These are phyloP conservation scores for Nakazawaea wickerhamii DNA, from an alignment of 805 yeast genomes.

Conservation along the genomic window DNA sequence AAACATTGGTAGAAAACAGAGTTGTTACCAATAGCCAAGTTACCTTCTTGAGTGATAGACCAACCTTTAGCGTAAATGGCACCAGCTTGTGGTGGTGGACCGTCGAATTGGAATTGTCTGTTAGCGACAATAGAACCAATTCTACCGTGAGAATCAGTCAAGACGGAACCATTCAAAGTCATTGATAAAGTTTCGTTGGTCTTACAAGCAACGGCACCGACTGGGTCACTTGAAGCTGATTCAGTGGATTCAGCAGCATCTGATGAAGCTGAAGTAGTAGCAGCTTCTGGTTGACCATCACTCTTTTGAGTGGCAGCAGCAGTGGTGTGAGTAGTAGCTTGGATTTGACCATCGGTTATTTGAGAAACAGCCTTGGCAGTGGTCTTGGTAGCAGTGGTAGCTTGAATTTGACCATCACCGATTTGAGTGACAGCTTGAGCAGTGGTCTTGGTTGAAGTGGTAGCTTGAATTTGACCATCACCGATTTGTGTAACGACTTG, in stretches of 20 bases:
- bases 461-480: constrained; percentile 27
- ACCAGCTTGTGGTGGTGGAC: constrained; percentile 62
- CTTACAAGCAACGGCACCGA: constrained; percentile 28
- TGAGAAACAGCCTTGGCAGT: constrained; percentile 29
- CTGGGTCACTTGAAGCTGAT: constrained; percentile 15
- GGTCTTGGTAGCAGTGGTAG: constrained; percentile 27
- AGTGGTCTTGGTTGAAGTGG: constrained; percentile 20
- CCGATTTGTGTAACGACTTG: constrained; percentile 35
- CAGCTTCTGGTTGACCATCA: constrained; percentile 42
- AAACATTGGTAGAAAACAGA: constrained; percentile 48
- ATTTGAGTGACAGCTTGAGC: constrained; percentile 43
- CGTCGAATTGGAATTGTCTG: constrained; percentile 63
- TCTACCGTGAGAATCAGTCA: constrained; percentile 46
- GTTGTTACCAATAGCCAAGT: constrained; percentile 45
- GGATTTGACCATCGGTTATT: constrained; percentile 33
- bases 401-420: constrained; percentile 59
- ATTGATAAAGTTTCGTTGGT: constrained; percentile 35
- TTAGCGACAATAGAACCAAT: constrained; percentile 56
- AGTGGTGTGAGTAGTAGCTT: constrained; percentile 25
- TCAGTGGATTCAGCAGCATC: too few species aligned
- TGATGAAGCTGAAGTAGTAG: constrained; percentile 26
- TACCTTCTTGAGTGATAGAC: constrained; percentile 39
- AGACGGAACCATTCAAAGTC: constrained; percentile 34
- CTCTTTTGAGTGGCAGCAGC: constrained; percentile 39
- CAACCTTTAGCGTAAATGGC: constrained; percentile 48